Percentiles rank a stretch among this genome's conserved stretches.
These are phyloP conservation scores for Trypanosoma boissoni DNA, from an alignment of 208 protist genomes.

Conservation along the genomic window DNA sequence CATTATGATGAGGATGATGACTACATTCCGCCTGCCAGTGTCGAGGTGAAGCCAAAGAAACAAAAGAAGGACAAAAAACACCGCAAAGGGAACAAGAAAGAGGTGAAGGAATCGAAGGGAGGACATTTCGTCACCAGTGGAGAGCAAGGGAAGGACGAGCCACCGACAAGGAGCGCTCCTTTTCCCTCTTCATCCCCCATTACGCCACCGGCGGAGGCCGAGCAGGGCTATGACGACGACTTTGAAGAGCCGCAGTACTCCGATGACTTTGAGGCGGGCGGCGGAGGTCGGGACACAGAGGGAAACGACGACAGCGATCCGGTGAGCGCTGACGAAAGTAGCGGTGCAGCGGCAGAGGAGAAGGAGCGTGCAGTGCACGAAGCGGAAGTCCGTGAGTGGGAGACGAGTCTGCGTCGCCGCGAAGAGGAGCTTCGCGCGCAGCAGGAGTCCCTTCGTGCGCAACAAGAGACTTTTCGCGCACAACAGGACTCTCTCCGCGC, in stretches of 20 bases:
- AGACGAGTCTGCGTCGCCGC: conserved; percentile 34
- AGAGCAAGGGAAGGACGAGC: background rate
- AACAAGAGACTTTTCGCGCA: conserved; percentile 35
- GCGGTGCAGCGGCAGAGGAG: conserved; percentile 25
- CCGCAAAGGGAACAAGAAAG: conserved; percentile 18
- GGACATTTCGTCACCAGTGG: no score
- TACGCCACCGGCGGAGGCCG: conserved; percentile 11
- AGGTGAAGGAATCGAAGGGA: conserved; percentile 11
- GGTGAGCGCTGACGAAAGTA: conserved; percentile 30
- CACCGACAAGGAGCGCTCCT: background rate
- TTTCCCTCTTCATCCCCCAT: background rate
- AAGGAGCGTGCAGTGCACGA: conserved; percentile 15
- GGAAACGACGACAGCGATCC: conserved; percentile 34
- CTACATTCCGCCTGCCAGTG: conserved; percentile 30
- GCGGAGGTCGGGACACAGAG: conserved; percentile 21
- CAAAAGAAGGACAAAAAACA: conserved; percentile 27
- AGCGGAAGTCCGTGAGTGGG: conserved; percentile 31
- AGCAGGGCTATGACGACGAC: conserved; percentile 24
- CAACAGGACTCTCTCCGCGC: conserved; percentile 36
- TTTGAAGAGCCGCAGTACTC: conserved; percentile 49
- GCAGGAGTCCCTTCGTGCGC: conserved; percentile 31
- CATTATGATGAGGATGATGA: conserved; percentile 51
- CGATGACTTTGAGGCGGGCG: conserved; percentile 62
- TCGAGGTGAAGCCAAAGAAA: conserved; percentile 20
- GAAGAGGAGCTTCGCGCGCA: conserved; percentile 12